These are phyloP conservation scores for Shiraia bambusicola DNA, from an alignment of 2,329 filamentous ascomycete species.

Conservation along the genomic window DNA sequence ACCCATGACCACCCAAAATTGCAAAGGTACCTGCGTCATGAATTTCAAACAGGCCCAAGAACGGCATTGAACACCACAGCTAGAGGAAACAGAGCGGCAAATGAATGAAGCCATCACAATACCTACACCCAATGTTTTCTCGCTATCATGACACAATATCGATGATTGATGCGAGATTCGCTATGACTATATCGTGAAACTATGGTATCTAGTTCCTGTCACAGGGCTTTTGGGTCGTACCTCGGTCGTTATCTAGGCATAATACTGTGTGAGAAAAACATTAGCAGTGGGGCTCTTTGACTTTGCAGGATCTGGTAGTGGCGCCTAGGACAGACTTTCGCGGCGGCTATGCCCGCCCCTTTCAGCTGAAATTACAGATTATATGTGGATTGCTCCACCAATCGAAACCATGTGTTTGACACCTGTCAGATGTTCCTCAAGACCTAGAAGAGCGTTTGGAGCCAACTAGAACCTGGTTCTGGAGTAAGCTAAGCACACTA, in stretches of 20 bases:
- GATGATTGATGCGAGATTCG: no score
- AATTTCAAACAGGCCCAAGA: not conserved
- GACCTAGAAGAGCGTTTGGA: conserved; percentile 10
- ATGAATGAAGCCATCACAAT: not conserved
- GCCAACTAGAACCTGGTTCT: conserved; percentile 6
- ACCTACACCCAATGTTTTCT: not conserved
- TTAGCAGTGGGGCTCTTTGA: conserved; percentile 18
- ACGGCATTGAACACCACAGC: conserved; percentile 1
- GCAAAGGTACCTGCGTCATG: conserved; percentile 1
- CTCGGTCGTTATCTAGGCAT: no score
- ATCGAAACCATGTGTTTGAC: conserved; percentile 9
- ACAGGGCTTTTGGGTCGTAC: no score
- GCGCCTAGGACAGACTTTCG: conserved; percentile 11
- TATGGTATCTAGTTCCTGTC: no score
- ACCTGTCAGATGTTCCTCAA: conserved; percentile 13
- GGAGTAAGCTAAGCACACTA: conserved; percentile 16
- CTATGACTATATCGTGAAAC: no score
- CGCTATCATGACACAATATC: no score
- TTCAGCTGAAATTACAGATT: conserved; percentile 11
- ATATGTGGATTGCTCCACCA: conserved; percentile 20
- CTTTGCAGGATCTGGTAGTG: conserved; percentile 11
- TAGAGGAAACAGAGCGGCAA: not conserved
- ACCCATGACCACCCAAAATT: conserved; percentile 3
- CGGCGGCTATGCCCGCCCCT: conserved; percentile 17
- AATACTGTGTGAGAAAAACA: no score